Percentiles rank a stretch among this genome's conserved stretches.
Evolutionary conservation across 1,284 basidiomycete genomes (phyloP).

Genomic region (Puccinia novopanici): DNA sequence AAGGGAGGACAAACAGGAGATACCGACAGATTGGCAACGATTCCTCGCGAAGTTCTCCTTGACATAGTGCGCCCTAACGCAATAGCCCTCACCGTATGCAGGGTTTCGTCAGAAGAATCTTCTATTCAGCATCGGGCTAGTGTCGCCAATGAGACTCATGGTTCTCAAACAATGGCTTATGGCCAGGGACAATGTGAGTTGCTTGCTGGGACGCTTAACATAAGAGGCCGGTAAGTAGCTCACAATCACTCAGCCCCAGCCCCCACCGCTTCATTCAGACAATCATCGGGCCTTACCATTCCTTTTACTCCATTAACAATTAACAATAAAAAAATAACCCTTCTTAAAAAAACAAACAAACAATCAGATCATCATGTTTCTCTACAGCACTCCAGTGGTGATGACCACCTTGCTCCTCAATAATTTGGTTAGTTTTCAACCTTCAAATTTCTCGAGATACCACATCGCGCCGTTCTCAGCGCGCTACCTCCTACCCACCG

Average conservation of each 20-base stretch:
- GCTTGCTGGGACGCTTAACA: neutral
- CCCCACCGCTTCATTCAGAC: neutral
- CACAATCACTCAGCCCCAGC: neutral
- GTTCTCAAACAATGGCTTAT: neutral
- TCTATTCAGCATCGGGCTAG: neutral
- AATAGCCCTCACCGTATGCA: neutral
- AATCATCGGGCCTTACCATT: neutral
- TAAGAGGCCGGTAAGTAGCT: neutral
- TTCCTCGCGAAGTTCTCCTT: conserved; percentile 1
- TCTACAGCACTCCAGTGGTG: conserved; percentile 1
- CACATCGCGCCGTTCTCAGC: neutral
- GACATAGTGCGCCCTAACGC: neutral
- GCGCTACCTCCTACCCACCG: neutral
- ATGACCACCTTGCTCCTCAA: conserved; percentile 22
- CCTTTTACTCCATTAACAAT: neutral
- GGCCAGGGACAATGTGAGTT: neutral
- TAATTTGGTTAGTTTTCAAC: conserved; percentile 8
- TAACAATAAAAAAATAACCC: neutral
- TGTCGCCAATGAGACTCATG: neutral
- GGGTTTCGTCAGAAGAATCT: neutral
- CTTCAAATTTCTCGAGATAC: neutral
- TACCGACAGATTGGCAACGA: neutral
- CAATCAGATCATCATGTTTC: conserved; percentile 4
- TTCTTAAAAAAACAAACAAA: too few relatives aligned
- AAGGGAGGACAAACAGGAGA: conserved; percentile 18